A percentile compares a stretch with the other conserved stretches of the same genome.
These are phyloP conservation scores for Stylonectria norvegica DNA, from an alignment of 2,329 filamentous ascomycete species.

Conservation along the genomic window DNA sequence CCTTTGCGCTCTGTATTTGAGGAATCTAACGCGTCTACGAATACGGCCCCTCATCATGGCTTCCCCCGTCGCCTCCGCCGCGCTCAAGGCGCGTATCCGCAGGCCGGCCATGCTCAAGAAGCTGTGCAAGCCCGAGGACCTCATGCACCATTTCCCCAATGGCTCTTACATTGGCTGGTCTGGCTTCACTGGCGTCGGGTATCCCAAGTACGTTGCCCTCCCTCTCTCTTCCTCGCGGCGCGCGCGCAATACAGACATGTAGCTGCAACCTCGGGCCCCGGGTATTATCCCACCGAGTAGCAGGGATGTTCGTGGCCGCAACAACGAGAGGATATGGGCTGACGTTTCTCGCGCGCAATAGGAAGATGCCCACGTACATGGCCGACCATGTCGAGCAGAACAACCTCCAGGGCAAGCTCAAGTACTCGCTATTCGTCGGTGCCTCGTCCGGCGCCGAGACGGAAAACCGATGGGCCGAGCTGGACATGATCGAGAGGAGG, in stretches of 20 bases:
- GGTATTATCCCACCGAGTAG: not conserved
- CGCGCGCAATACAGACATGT: no score
- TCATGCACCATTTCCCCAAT: conserved; percentile 78
- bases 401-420: conserved; percentile 75
- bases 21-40: no score
- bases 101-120: conserved; percentile 77
- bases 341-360: conserved; percentile 32
- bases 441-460: conserved; percentile 88
- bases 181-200: conserved; percentile 86
- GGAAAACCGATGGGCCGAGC: conserved; percentile 83
- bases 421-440: conserved; percentile 84
- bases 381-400: conserved; percentile 90
- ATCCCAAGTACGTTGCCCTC: conserved; percentile 60
- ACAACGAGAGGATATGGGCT: conserved; percentile 8
- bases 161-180: conserved; percentile 87
- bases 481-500: conserved; percentile 87
- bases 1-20: no score
- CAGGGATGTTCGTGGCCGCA: no score
- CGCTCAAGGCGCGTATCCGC: conserved; percentile 71
- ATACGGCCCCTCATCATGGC: conserved; percentile 41
- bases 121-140: conserved; percentile 73
- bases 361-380: conserved; percentile 78
- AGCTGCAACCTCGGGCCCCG: not conserved
- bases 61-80: conserved; percentile 60
- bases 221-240: no score